Evolutionary conservation across 179 eudicot genomes (phyloP), one percentile per base, ranked within the genome.

Genomic region (Camellia oleifera): DNA sequence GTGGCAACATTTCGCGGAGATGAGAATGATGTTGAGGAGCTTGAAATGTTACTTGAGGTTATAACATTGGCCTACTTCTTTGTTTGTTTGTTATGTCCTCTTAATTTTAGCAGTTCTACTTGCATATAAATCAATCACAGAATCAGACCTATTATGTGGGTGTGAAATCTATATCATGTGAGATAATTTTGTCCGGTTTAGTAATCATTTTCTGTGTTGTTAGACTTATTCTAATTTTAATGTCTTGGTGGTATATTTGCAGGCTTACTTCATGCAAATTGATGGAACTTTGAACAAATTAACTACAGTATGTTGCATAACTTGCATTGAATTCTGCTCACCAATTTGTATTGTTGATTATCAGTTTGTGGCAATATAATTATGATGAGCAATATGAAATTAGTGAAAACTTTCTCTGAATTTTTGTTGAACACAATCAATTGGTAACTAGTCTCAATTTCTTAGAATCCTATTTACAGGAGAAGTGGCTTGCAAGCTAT

Each of bases 211-310:
- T 26, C 32, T 26, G 32, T 26, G 32, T 26, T 26, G 32, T 26
- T 26, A 26, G 32, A 26, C 32, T 26, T 26, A 26, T 26, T 26
- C 53, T 70, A 54, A 53, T 81, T 73, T 82, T 15, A 77, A 65
- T 10, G 60, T 18, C 32, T 32, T 23, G 42, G 53, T 72, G 81
- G 79, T 78, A 10, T 74, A 9, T 76, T 48, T 89, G 79, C 94
- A 95, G 99, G 99, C 99, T 62, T 95, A 92, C 87, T 95, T 95
- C 83, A 92, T 92, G 96, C 99, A 95, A 83, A 94, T 95, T 85
- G 99, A 94, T 81, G 94, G 97, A 70, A 95, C 99, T 2, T 79
- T 94, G 76, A 94, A 95, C 91, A 94, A 92, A 86, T 74, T 95
- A 82, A 86, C 91, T n/a, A 92, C 96, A 91, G 99, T 95, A 88